Conservation (phyloP, 179 eudicot genomes). For the Dionaea muscipula region DNA sequence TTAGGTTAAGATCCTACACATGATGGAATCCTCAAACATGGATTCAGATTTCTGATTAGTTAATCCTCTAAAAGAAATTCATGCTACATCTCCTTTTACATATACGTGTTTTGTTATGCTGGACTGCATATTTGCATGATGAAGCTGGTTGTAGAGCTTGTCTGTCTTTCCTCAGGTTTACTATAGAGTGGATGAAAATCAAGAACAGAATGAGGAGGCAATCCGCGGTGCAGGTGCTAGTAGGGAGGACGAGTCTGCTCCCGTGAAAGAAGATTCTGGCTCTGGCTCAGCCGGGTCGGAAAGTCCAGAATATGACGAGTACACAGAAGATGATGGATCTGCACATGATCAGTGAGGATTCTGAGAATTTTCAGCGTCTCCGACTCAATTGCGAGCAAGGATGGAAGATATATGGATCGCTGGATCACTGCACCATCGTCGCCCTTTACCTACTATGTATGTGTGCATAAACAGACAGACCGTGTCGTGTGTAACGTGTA, state of each 20-base stretch:
- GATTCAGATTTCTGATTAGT: no score
- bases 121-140: not conserved
- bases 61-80: no score
- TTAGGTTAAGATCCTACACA: no score
- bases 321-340: conserved; percentile 1
- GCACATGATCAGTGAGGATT: not conserved
- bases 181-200: conserved; percentile 51
- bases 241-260: conserved; percentile 14
- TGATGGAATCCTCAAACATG: no score
- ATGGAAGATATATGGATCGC: no score
- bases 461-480: no score
- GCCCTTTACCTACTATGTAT: no score
- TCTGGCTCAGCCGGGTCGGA: conserved; percentile 5
- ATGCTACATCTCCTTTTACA: no score
- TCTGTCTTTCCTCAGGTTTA: conserved; percentile 38
- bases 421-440: no score
- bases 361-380: not conserved
- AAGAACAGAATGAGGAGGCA: conserved; percentile 19
- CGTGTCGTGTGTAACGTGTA: no score
- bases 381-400: not conserved
- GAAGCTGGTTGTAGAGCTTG: not conserved
- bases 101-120: no score
- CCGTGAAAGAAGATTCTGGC: conserved; percentile 8
- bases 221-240: conserved; percentile 2
- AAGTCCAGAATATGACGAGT: conserved; percentile 10